Base-by-base conservation (phyloP, 2,329 filamentous ascomycete species). In the Aspergillus sp. region DNA sequence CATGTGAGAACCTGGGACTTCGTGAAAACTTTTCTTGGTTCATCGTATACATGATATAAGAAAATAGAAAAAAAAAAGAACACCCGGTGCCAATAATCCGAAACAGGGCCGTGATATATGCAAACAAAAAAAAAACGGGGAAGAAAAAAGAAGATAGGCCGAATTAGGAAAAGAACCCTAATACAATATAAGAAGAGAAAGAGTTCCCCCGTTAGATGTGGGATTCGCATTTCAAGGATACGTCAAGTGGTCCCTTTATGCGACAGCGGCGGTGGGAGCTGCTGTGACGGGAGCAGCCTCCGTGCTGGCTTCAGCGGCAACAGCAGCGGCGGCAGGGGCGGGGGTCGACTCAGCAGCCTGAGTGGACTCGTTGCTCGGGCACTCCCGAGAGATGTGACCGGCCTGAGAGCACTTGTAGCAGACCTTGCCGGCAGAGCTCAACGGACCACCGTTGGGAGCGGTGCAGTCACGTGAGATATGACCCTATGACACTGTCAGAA, bases 331-430 rank as follows among this genome's bases (percentile, higher is more conserved):
- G 47, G 59, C 48, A 41, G 59, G 46, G 33, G 51, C 45, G 42
- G 68, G 64, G 39, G 73, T 68, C 48, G 66, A 63, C 47, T 45
- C 32, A 49, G 69, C 65, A 50, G 58, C 39, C 27, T 69, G 54
- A 33, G 59, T 53, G 49, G 75, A 65, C 58, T 79, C 77, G 58
- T 82, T 85, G 84, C 82, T 90, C 71, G 90, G 86, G 78, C 93
- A 96, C 61, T 97, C 91, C 54, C 91, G 86, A 50, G 89, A 95
- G 72, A 97, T 97, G 74, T 97, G 91, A 46, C 93, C 93, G 49
- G 90, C 83, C 76, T 96, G 88, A 57, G 91, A 89, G 68, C 93
- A 98, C 71, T 90, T 86, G 78, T 98, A 98, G 82, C 93, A 98
- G 56, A 90, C 95, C 83, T 97, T 98, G 66, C 91, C 91, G 54